Base-by-base conservation (phyloP, 768 basidiomycete species). In the Coprinopsis marcescibilis region DNA sequence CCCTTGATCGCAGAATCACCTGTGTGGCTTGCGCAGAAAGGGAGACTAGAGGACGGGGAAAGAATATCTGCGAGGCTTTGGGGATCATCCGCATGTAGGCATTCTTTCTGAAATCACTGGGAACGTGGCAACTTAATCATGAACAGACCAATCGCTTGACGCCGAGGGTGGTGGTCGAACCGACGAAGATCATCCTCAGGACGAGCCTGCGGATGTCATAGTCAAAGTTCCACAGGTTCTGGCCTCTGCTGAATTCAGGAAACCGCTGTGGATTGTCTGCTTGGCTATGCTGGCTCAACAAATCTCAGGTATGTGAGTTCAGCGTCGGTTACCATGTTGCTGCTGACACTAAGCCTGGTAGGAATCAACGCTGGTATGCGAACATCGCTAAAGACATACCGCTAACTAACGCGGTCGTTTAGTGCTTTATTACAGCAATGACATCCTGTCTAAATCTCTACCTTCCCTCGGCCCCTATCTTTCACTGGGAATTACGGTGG, bases 361-460 rank as follows among this genome's bases (percentile, higher is more conserved):
- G 87, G 88, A 14, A 83, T 89, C 57, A 90, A 89, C 60, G 86
- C 85, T 57, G 77, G 83, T 79, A 52, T 55, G 50, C 38, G n/a
- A n/a, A 15, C 20, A 24, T 34, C 25, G 17, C n/a, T n/a, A 32
- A 41, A 26, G 38, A 32, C 36, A 15, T 36, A 13, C 10, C 26
- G 30, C 15, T 27, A 20, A 24, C 5, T 7, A 42, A 12, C 15
- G 39, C 29, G 44, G 48, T 48, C 20, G 53, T 44, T 21, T 59
- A 84, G 92, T 95, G 21, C 72, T 95, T 45, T 95, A 92, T 62
- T 95, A 94, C 66, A 89, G 86, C 65, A 93, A 90, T 54, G 78
- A 83, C 39, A 96, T 96, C 53, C 75, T 96, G 20, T 78, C 82
- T 20, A 85, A 78, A 49, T 75, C 89, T 2, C 68, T 96, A 45